Percentiles rank a stretch among this genome's conserved stretches.
Conservation (phyloP, 2,329 filamentous ascomycete species). For the Calcarisporium arbuscula region DNA sequence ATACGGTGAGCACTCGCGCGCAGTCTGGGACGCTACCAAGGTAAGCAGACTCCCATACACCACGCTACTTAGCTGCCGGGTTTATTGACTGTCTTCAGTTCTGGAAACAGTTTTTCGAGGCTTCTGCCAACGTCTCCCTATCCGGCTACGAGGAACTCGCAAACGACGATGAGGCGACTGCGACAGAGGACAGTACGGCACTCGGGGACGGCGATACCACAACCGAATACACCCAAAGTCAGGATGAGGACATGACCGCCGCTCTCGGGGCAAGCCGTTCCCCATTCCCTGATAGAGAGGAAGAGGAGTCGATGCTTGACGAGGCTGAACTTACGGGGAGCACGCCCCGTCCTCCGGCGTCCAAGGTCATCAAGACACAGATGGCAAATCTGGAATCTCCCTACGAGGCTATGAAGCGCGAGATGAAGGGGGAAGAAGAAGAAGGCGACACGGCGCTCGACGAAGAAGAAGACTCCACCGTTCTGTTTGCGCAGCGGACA, state of each 20-base stretch:
- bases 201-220: conserved; percentile 51
- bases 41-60: conserved; percentile 33
- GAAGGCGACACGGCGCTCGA: conserved; percentile 29
- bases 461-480: conserved; percentile 38
- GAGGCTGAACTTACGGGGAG: conserved; percentile 58
- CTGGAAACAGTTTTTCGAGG: conserved; percentile 99
- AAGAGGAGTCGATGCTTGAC: conserved; percentile 62
- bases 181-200: conserved; percentile 45
- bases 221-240: conserved; percentile 39
- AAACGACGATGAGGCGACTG: conserved; percentile 55
- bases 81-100: conserved; percentile 50
- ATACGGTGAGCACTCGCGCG: conserved; percentile 86
- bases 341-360: conserved; percentile 55
- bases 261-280: conserved; percentile 26
- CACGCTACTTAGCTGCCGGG: background rate
- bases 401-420: conserved; percentile 66
- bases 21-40: conserved; percentile 96
- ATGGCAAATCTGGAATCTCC: conserved; percentile 67
- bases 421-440: conserved; percentile 48
- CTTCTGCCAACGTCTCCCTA: conserved; percentile 92
- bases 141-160: conserved; percentile 86
- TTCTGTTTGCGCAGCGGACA: conserved; percentile 45
- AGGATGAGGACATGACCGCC: conserved; percentile 29
- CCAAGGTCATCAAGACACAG: conserved; percentile 41
- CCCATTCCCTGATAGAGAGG: conserved; percentile 30